A percentile compares a stretch with the other conserved stretches of the same genome.
These are phyloP conservation scores for Sonneratia caseolaris DNA, from an alignment of 345 rosid genomes.

Conservation along the genomic window DNA sequence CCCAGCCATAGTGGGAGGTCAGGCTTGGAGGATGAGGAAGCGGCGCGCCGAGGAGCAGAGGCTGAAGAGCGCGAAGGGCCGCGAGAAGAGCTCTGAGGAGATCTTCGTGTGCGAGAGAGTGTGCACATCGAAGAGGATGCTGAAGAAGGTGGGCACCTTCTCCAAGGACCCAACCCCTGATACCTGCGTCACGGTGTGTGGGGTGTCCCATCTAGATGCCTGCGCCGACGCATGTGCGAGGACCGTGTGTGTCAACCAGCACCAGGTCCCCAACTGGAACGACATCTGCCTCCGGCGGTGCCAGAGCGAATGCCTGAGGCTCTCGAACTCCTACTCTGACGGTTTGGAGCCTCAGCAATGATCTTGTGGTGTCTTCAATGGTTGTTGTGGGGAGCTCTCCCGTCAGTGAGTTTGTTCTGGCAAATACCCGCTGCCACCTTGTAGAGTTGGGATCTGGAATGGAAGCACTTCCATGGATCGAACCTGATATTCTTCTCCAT, in stretches of 20 bases:
- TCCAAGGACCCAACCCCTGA: constrained; percentile 70
- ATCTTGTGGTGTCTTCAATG: neutral
- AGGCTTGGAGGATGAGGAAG: constrained; percentile 58
- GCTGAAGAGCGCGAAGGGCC: constrained; percentile 64
- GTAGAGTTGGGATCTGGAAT: neutral
- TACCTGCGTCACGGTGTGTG: constrained; percentile 83
- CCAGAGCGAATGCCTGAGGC: constrained; percentile 70
- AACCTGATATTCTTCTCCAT: neutral
- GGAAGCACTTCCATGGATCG: neutral
- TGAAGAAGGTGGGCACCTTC: constrained; percentile 71
- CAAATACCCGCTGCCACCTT: neutral
- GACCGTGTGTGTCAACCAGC: constrained; percentile 77
- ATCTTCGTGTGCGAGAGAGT: constrained; percentile 87
- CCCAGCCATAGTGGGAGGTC: constrained; percentile 63
- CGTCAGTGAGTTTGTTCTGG: neutral
- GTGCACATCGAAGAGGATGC: constrained; percentile 80
- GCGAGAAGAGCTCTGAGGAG: constrained; percentile 72
- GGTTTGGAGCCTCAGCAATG: constrained; percentile 8
- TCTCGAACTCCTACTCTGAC: constrained; percentile 30
- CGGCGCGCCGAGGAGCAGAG: constrained; percentile 59
- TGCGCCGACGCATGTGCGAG: constrained; percentile 86
- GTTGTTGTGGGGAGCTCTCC: neutral
- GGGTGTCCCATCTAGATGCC: constrained; percentile 84
- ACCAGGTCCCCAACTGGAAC: constrained; percentile 87
- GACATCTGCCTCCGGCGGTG: constrained; percentile 72